Conservation (phyloP, 495 filamentous ascomycete genomes). For the Neurospora sublineolata region DNA sequence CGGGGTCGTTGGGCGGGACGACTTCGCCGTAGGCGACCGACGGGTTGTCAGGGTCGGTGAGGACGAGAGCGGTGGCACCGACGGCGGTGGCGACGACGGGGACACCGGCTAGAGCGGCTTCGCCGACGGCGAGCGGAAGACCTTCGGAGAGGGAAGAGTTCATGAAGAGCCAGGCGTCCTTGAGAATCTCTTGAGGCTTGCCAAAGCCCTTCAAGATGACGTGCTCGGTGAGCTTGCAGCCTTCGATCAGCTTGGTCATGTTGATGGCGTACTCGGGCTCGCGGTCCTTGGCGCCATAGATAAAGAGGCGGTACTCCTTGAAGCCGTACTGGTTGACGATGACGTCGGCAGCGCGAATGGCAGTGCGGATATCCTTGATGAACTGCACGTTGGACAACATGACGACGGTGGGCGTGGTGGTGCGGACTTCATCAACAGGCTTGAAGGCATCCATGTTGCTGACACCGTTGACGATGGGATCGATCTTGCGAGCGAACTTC, state of each 20-base stretch:
- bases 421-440: constrained; percentile 46
- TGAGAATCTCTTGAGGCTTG: constrained; percentile 45
- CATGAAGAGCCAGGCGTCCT: constrained; percentile 55
- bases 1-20: constrained; percentile 52
- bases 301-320: constrained; percentile 47
- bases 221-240: constrained; percentile 40
- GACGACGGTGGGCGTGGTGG: constrained; percentile 47
- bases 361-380: constrained; percentile 56
- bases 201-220: constrained; percentile 47
- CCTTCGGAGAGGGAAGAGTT: constrained; percentile 59
- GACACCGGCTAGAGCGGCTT: constrained; percentile 52
- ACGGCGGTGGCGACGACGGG: constrained; percentile 57
- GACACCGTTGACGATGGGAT: constrained; percentile 59
- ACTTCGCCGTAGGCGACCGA: constrained; percentile 46
- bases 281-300: constrained; percentile 53
- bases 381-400: constrained; percentile 61
- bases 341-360: constrained; percentile 51
- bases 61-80: constrained; percentile 49
- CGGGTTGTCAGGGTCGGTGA: constrained; percentile 49
- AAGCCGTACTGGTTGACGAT: constrained; percentile 57
- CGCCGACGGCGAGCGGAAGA: constrained; percentile 52
- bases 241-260: constrained; percentile 50
- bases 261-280: constrained; percentile 50
- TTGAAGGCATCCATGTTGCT: constrained; percentile 53
- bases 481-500: constrained; percentile 49